Base-by-base conservation (phyloP, 257 asterid genomes). In the Nicotiana tabacum region DNA sequence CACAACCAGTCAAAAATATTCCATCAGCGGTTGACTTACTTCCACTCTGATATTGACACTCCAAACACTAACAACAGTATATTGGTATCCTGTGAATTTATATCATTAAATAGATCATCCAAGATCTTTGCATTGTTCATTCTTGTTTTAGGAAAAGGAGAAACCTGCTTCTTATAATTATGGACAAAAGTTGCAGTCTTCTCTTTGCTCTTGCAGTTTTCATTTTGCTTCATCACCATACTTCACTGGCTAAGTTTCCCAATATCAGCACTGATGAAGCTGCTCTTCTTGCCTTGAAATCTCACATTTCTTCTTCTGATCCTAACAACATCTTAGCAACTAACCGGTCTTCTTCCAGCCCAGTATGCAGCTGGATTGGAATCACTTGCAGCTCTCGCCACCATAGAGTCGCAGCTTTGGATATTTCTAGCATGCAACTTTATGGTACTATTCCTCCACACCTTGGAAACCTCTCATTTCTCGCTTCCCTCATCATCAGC, bases 391-490 rank as follows among this genome's bases (percentile, higher is more conserved):
- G 3, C 78, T n/a, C 58, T 17, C 57, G 58, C 17, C 33, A 70
- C 57, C 9, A 70, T n/a, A 2, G 58, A 39, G n/a, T 70, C 12
- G 0, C 57, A n/a, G 11, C 58, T 39, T 39, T 70, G 0, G 18
- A 70, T 35, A 70, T 70, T 39, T 69, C 78, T 5, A 39, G n/a
- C 9, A 69, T 39, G 78, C 33, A 69, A 11, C 58, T 69, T 69
- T 11, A 69, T 11, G 77, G 77, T 69, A 39, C 77, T 2, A 69
- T 69, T 69, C 56, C 57, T 39, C 77, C 77, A 69, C 77, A 69
- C 32, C 77, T 69, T 39, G 77, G 57, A 10, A 69, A 69, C 77
- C 77, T 39, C 33, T 69, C 77, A 69, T 69, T 69, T 69, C 77
- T 69, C 1, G 5, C 2, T 10, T 69, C 77, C 5, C 77, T 69